Evolutionary conservation across 78 protist species (phyloP).

Genomic region (Speleostelium caveatum): DNA sequence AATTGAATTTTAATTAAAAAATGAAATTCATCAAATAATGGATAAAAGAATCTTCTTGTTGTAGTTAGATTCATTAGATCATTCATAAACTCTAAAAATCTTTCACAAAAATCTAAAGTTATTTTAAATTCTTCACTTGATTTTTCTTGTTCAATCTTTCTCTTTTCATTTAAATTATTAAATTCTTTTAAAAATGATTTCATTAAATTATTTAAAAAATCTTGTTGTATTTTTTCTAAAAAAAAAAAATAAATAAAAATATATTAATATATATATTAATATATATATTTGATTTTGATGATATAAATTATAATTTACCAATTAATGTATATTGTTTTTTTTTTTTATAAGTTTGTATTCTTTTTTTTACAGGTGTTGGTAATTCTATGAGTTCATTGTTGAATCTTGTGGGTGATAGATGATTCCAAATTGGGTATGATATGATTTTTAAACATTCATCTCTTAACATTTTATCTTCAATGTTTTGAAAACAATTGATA

Average conservation of each 20-base stretch:
- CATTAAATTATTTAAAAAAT: conserved; percentile 31
- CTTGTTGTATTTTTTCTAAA: conserved; percentile 21
- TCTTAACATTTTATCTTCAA: conserved; percentile 80
- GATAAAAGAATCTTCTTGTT: conserved; percentile 91
- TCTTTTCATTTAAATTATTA: neutral
- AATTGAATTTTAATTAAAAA: conserved; percentile 54
- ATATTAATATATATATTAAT: neutral
- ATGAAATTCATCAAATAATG: conserved; percentile 83
- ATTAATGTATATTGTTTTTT: conserved; percentile 10
- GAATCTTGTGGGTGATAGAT: conserved; percentile 21
- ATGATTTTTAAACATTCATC: conserved; percentile 63
- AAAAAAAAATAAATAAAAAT: neutral
- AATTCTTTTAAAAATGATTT: neutral
- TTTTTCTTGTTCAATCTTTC: neutral
- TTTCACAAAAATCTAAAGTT: conserved; percentile 50
- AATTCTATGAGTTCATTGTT: neutral
- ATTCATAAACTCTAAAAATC: conserved; percentile 85
- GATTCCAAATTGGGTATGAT: conserved; percentile 57
- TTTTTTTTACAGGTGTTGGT: conserved; percentile 17
- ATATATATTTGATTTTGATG: conserved; percentile 4
- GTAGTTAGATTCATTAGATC: conserved; percentile 92
- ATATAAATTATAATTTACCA: conserved; percentile 7
- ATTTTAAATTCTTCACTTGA: neutral
- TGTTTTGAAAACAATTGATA: conserved; percentile 80
- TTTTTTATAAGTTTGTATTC: conserved; percentile 34